A percentile compares a stretch with the other conserved stretches of the same genome.
Conservation (phyloP, 2,329 filamentous ascomycete genomes). For the Talaromyces pinophilus region DNA sequence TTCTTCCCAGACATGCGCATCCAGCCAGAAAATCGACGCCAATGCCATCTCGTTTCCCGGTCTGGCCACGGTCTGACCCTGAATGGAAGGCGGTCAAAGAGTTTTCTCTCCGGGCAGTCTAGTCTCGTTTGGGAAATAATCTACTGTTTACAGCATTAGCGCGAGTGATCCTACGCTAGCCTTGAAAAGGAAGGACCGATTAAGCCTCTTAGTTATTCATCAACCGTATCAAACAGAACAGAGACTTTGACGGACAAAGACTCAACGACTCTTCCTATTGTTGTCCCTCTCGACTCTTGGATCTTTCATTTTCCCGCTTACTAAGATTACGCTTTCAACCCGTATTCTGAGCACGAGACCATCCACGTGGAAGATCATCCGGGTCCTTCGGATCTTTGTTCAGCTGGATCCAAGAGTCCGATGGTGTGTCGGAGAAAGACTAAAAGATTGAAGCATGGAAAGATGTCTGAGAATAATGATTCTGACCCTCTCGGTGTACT, state of each 20-base stretch:
- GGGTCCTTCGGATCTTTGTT: neutral
- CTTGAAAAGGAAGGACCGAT: neutral
- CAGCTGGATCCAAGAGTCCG: neutral
- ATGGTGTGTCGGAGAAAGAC: neutral
- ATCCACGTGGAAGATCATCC: neutral
- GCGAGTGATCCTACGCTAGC: neutral
- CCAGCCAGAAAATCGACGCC: neutral
- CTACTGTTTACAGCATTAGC: neutral
- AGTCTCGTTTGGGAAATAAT: neutral
- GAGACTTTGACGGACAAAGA: neutral
- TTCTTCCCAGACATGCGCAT: neutral
- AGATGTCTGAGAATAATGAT: no score
- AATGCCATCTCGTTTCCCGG: neutral
- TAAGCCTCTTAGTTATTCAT: neutral
- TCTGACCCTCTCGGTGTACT: neutral
- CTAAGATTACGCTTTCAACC: neutral
- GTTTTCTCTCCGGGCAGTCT: neutral
- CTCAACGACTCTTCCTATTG: neutral
- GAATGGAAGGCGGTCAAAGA: neutral
- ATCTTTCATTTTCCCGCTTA: neutral
- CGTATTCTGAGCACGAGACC: neutral
- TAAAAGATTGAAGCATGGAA: neutral
- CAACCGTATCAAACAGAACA: neutral
- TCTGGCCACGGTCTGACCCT: neutral
- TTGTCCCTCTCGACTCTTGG: neutral